Percentiles rank a stretch among this genome's conserved stretches.
These are phyloP conservation scores for Perkinsus marinus DNA, from an alignment of 169 alveolate genomes.

Conservation along the genomic window DNA sequence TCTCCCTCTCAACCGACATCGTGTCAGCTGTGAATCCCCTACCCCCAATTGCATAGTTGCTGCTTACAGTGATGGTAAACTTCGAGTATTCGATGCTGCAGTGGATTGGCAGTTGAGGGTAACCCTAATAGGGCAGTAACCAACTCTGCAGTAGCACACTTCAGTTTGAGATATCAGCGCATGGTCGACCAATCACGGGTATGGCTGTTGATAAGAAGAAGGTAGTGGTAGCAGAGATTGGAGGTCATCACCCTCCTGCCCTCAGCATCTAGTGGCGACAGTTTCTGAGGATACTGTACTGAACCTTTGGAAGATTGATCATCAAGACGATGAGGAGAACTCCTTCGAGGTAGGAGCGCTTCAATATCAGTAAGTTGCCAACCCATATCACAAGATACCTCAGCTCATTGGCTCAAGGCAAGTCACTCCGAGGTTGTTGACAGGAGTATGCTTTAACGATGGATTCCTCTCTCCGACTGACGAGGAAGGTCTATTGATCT, in stretches of 20 bases:
- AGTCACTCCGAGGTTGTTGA: not conserved
- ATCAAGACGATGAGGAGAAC: not conserved
- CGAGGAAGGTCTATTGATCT: not conserved
- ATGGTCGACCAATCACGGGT: not conserved
- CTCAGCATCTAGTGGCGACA: not conserved
- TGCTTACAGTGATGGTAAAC: not conserved
- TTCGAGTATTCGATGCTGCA: not conserved
- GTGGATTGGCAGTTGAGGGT: not conserved
- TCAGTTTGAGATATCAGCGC: not conserved
- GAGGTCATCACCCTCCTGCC: not conserved
- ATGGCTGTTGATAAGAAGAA: not conserved
- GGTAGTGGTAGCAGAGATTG: not conserved
- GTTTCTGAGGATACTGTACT: not conserved
- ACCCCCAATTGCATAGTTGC: not conserved
- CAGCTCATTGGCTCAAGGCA: not conserved
- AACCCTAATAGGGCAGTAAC: not conserved
- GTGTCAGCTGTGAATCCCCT: not conserved
- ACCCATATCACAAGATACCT: not conserved
- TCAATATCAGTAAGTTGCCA: no score
- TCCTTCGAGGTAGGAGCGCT: no score
- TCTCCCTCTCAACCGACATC: not conserved
- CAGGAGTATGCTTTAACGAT: not conserved
- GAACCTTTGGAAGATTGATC: not conserved
- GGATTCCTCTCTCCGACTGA: not conserved
- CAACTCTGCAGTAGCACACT: not conserved